A percentile compares a stretch with the other conserved stretches of the same genome.
Evolutionary conservation across 164 flowering plant genomes (phyloP).

Genomic region (grape (Vitis vinifera)): ASM3070453v1 NC_081817.1:24474001-24474500

Average conservation of each 20-base stretch:
- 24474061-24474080: no score
- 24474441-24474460: constrained; percentile 74
- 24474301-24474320: constrained; percentile 82
- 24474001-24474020: no score
- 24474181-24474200: no score
- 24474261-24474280: constrained; percentile 47
- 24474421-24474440: constrained; percentile 95
- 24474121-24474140: no score
- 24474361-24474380: constrained; percentile 52
- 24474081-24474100: no score
- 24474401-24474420: constrained; percentile 63
- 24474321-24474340: constrained; percentile 78
- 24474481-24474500: no score
- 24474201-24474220: no score
- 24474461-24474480: constrained; percentile 33
- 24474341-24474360: constrained; percentile 75
- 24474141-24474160: no score
- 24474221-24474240: background rate
- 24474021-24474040: no score
- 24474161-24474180: no score
- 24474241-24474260: constrained; percentile 50
- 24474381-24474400: constrained; percentile 33
- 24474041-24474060: no score
- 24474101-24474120: no score
- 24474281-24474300: constrained; percentile 69